These are phyloP conservation scores for Bruguiera hainesii DNA, from an alignment of 441 rosid species.

Conservation along the genomic window DNA sequence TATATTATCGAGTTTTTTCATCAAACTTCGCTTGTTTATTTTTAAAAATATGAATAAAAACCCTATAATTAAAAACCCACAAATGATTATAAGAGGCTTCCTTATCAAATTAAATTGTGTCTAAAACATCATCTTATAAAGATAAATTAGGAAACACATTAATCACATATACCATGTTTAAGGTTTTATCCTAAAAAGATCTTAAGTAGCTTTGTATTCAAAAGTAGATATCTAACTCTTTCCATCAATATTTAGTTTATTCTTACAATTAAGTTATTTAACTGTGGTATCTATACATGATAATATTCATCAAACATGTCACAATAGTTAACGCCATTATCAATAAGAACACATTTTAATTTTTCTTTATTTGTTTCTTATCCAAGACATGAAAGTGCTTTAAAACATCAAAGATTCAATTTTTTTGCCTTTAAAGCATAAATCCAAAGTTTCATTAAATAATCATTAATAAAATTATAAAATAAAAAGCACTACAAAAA, in stretches of 20 bases:
- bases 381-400: background rate
- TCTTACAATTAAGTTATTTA: background rate
- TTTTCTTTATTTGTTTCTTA: background rate
- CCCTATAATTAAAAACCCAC: background rate
- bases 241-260: background rate
- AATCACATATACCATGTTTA: background rate
- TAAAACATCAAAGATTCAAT: background rate
- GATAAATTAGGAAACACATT: no score
- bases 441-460: background rate
- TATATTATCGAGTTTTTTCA: background rate
- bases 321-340: background rate
- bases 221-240: background rate
- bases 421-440: background rate
- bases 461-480: background rate
- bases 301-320: no score
- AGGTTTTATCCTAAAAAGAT: background rate
- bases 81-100: background rate
- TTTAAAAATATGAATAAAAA: background rate
- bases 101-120: no score
- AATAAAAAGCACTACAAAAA: background rate
- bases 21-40: background rate
- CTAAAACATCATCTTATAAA: no score
- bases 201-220: background rate
- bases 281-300: no score
- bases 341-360: background rate